Percentiles rank a stretch among this genome's conserved stretches.
These are phyloP conservation scores for Clavulina sp. DNA, from an alignment of 768 basidiomycete genomes.

Conservation along the genomic window DNA sequence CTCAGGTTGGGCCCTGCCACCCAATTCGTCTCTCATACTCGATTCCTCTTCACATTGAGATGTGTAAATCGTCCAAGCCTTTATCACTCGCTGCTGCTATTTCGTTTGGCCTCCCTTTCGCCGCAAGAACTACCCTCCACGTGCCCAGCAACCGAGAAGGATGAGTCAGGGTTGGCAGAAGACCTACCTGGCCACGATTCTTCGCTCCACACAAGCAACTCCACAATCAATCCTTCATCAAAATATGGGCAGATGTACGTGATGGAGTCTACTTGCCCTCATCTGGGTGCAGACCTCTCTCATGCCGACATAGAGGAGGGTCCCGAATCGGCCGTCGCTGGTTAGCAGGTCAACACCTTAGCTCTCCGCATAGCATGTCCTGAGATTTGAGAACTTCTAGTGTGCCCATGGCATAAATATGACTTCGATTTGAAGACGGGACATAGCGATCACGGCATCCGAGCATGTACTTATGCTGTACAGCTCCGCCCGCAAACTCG, in stretches of 20 bases:
- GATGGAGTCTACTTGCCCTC: constrained; percentile 69
- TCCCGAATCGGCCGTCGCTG: constrained; percentile 16
- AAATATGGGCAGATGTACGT: constrained; percentile 36
- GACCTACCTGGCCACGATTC: too few relatives aligned
- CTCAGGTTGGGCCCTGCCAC: too few relatives aligned
- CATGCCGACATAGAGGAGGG: constrained; percentile 64
- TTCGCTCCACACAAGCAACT: too few relatives aligned
- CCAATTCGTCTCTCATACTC: constrained; percentile 29
- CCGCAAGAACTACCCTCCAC: too few relatives aligned
- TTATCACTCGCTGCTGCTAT: constrained; percentile 48
- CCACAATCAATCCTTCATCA: too few relatives aligned
- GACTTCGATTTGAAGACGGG: constrained; percentile 59
- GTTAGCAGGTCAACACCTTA: not conserved
- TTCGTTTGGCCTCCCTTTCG: constrained; percentile 32
- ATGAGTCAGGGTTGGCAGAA: too few relatives aligned
- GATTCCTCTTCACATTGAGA: constrained; percentile 43
- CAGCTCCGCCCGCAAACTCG: too few relatives aligned
- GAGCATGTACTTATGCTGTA: constrained; percentile 48
- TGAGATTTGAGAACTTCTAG: constrained; percentile 31
- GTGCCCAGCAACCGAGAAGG: too few relatives aligned
- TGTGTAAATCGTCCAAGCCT: constrained; percentile 29
- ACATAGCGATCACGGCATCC: constrained; percentile 48
- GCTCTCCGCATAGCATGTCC: too few relatives aligned
- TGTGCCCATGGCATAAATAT: constrained; percentile 60
- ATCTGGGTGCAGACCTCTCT: constrained; percentile 62